Conservation (phyloP, 139 green algal genomes). For the Coccomyxa sp. region DNA sequence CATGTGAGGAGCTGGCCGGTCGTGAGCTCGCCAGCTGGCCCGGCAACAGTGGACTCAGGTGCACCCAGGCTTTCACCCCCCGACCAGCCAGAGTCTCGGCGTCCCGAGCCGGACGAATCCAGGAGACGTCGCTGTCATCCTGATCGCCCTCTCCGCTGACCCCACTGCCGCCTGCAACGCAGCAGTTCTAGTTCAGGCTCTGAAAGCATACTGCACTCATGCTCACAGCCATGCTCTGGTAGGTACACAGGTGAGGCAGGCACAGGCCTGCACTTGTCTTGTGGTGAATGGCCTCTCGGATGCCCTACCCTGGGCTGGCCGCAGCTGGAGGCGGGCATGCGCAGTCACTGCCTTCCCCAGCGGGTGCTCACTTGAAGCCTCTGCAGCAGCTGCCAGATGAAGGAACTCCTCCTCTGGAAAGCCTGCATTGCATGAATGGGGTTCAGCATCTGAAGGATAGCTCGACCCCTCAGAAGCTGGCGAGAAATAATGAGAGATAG, state of each 20-base stretch:
- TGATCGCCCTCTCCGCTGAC: background rate
- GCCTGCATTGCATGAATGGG: background rate
- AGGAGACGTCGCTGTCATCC: background rate
- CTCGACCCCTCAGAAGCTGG: too few species aligned
- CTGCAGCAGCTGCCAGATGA: constrained; percentile 62
- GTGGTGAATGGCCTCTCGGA: background rate
- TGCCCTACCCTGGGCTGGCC: background rate
- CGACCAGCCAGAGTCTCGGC: constrained; percentile 2
- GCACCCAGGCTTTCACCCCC: constrained; percentile 31
- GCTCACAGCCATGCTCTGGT: too few species aligned
- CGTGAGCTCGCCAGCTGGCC: background rate
- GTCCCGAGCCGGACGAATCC: background rate
- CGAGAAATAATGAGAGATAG: too few species aligned
- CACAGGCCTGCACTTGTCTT: background rate
- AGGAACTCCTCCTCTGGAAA: constrained; percentile 42
- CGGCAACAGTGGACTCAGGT: background rate
- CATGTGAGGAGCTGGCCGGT: constrained; percentile 16
- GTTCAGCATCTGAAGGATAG: too few species aligned
- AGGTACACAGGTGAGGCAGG: too few species aligned
- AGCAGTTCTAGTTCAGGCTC: too few species aligned
- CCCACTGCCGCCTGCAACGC: background rate
- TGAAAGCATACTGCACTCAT: too few species aligned
- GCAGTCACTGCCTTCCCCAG: constrained; percentile 76
- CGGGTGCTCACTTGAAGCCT: constrained; percentile 86
- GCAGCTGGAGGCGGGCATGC: constrained; percentile 24